These are phyloP conservation scores for Calonectria pseudoturangicola DNA, from an alignment of 2,329 filamentous ascomycete genomes.

Conservation along the genomic window DNA sequence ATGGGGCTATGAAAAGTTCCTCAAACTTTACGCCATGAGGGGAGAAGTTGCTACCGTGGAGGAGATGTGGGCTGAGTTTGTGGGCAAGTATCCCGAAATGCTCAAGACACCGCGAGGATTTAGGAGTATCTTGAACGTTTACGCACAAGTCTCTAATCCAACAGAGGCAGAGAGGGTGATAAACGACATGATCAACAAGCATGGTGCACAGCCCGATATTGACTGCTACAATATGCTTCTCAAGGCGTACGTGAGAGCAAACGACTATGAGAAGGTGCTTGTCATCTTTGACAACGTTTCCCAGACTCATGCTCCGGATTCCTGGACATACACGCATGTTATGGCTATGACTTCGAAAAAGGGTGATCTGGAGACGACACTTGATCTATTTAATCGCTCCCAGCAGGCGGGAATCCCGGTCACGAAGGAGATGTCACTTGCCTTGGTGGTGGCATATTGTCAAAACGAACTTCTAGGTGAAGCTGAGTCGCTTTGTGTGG, in stretches of 20 bases:
- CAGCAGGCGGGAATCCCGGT: slow-evolving; percentile 70
- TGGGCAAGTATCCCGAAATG: slow-evolving; percentile 59
- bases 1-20: slow-evolving; percentile 68
- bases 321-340: slow-evolving; percentile 81
- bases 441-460: slow-evolving; percentile 81
- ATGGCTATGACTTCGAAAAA: slow-evolving; percentile 82
- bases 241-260: slow-evolving; percentile 79
- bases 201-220: slow-evolving; percentile 73
- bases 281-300: slow-evolving; percentile 77
- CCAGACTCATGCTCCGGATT: slow-evolving; percentile 71
- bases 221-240: slow-evolving; percentile 86
- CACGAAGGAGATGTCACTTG: slow-evolving; percentile 75
- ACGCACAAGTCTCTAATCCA: slow-evolving; percentile 81
- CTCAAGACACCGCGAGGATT: slow-evolving; percentile 63
- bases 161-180: slow-evolving; percentile 77
- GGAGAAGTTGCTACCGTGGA: slow-evolving; percentile 69
- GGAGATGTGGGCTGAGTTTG: slow-evolving; percentile 67
- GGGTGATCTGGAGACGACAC: slow-evolving; percentile 83
- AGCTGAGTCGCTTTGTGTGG: slow-evolving; percentile 64
- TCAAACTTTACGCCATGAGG: slow-evolving; percentile 68
- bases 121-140: slow-evolving; percentile 80
- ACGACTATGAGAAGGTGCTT: slow-evolving; percentile 80
- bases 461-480: slow-evolving; percentile 60
- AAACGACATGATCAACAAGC: slow-evolving; percentile 73
- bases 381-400: slow-evolving; percentile 79